A percentile compares a stretch with the other conserved stretches of the same genome.
Conservation (phyloP, 352 stramenopile species). For the Pythium dissotocum region DNA sequence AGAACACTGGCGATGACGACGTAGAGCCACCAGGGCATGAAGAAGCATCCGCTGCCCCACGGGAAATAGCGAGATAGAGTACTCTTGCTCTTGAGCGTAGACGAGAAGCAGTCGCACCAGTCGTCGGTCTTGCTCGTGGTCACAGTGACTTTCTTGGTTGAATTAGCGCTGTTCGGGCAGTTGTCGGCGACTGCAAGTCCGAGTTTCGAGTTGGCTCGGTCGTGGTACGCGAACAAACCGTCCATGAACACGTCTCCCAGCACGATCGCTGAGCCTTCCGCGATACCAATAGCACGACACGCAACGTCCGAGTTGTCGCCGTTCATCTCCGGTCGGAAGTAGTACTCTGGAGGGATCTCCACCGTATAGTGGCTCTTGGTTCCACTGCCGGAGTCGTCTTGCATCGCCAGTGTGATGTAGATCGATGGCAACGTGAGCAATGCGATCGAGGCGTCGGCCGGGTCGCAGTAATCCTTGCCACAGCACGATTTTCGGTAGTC, state of each 20-base stretch:
- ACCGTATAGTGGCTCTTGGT: conserved; percentile 74
- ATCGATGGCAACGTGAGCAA: conserved; percentile 74
- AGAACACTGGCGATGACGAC: conserved; percentile 60
- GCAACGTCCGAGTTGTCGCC: conserved; percentile 46
- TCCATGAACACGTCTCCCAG: conserved; percentile 88
- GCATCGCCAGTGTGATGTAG: conserved; percentile 71
- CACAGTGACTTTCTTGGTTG: conserved; percentile 70
- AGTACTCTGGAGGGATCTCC: conserved; percentile 81
- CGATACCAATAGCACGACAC: conserved; percentile 79
- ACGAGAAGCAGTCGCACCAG: conserved; percentile 77
- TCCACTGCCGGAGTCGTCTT: conserved; percentile 39
- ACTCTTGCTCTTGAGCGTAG: conserved; percentile 56
- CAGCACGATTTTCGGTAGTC: conserved; percentile 70
- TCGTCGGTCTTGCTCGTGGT: conserved; percentile 40
- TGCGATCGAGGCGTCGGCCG: conserved; percentile 43
- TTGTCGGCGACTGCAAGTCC: conserved; percentile 74
- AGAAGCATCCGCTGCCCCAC: conserved; percentile 70
- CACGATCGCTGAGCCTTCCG: conserved; percentile 63
- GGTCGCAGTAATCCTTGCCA: conserved; percentile 68
- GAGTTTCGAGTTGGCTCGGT: conserved; percentile 54
- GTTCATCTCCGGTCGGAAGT: conserved; percentile 83
- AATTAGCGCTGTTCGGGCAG: conserved; percentile 72
- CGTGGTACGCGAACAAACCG: conserved; percentile 75
- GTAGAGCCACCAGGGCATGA: conserved; percentile 89
- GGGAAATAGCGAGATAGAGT: conserved; percentile 56